Percentiles rank a stretch among this genome's conserved stretches.
phyloP scores from a whole-genome alignment of 2,329 filamentous ascomycete genomes.

The Xylaria sp. region DNA sequence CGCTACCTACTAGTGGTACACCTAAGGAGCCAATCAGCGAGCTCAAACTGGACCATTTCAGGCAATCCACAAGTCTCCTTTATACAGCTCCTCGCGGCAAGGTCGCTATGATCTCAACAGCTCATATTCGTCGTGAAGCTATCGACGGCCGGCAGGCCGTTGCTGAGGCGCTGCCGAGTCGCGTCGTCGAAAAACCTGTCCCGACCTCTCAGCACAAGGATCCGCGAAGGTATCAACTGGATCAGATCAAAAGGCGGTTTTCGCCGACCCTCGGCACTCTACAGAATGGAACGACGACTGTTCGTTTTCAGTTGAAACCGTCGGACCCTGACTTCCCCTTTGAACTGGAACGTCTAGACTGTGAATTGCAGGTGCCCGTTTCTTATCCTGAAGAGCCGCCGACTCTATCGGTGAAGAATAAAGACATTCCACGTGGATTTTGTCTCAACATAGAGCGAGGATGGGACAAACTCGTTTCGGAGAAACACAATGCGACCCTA shows the following conservation, averaged over 20 bases:
- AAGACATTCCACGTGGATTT: slow-evolving; percentile 75
- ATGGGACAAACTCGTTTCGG: slow-evolving; percentile 72
- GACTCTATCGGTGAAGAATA: slow-evolving; percentile 71
- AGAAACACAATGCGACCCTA: slow-evolving; percentile 66
- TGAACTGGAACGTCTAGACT: slow-evolving; percentile 75
- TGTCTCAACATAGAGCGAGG: slow-evolving; percentile 80
- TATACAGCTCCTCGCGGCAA: neutral
- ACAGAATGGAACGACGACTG: slow-evolving; percentile 61
- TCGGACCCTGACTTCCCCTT: slow-evolving; percentile 89
- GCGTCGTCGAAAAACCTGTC: slow-evolving; percentile 72
- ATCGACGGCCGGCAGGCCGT: slow-evolving; percentile 59
- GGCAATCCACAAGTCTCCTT: neutral
- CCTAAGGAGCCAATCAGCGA: slow-evolving; percentile 5
- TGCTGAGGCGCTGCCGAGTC: slow-evolving; percentile 55
- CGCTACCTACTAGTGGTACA: neutral
- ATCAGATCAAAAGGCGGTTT: slow-evolving; percentile 76
- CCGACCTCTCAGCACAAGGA: slow-evolving; percentile 72
- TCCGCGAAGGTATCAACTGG: slow-evolving; percentile 78
- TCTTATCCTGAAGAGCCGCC: slow-evolving; percentile 70
- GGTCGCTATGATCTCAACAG: slow-evolving; percentile 54
- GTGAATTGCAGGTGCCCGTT: slow-evolving; percentile 71
- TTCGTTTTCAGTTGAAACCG: slow-evolving; percentile 73
- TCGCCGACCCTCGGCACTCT: slow-evolving; percentile 57
- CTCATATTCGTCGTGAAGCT: slow-evolving; percentile 43
- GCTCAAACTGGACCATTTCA: slow-evolving; percentile 14